Evolutionary conservation across 108 stramenopile species (phyloP), one percentile per base, ranked within the genome.

Genomic region (Seminavis robusta): DNA sequence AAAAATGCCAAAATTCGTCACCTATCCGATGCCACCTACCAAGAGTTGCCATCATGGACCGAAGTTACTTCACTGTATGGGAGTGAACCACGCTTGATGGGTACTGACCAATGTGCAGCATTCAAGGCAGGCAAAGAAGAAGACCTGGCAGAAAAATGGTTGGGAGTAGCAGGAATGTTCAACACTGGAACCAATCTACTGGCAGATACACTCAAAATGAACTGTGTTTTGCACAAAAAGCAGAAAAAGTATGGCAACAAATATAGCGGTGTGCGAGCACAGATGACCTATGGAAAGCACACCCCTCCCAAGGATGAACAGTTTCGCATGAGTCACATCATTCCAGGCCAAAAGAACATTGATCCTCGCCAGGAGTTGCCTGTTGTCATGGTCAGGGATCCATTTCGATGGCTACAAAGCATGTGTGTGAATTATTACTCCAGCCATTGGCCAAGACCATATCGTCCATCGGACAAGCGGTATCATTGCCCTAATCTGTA

Each of bases 151-250:
- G 4, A 59, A 19, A 33, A 36, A 41, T 65, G 33, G 39, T 29
- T 61, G 20, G 61, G 44, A n/a, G 60, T 59, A 0, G 81, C 81
- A 0, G 90, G 91, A 10, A 42, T 90, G 28, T 95, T 95, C 72
- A 90, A 89, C 54, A 88, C 94, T 0, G 94, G 94, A 3, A 95
- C 94, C 43, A 95, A 95, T 51, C 52, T 87, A 8, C 41, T 95
- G 16, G 54, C 53, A n/a, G 66, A 79, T 9, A 40, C 88, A 25
- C 31, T 91, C 9, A 56, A 77, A 17, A 52, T 55, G 33, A 91
- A 91, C 65, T 94, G 89, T 44, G 33, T 63, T 27, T 63, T 69
- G 56, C 56, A 56, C 13, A 51, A 42, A 3, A 60, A 65, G 15
- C 59, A 61, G 59, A 54, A 71, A 16, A 67, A 68, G 27, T 65